Conservation (phyloP, 1,139 yeast genomes). For the Zygotorulaspora mrakii region DNA sequence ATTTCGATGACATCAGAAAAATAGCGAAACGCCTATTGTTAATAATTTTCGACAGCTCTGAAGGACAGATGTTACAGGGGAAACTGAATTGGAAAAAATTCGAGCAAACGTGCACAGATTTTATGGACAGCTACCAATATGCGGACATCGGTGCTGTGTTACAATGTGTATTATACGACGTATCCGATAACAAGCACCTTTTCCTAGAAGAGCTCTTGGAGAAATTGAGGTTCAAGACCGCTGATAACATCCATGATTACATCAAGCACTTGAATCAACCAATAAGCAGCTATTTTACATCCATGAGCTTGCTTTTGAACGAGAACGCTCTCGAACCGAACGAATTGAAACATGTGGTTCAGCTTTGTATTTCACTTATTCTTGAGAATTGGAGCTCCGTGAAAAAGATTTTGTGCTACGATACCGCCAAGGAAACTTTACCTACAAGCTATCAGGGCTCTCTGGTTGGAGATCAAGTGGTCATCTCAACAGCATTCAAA, state of each 20-base stretch:
- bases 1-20: conserved; percentile 71
- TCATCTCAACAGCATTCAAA: conserved; percentile 75
- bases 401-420: conserved; percentile 56
- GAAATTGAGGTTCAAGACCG: conserved; percentile 36
- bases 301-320: conserved; percentile 50
- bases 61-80: conserved; percentile 1
- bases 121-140: conserved; percentile 62
- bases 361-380: conserved; percentile 28
- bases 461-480: conserved; percentile 54
- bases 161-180: conserved; percentile 46
- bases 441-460: conserved; percentile 42
- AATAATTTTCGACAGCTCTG: conserved; percentile 37
- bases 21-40: conserved; percentile 47
- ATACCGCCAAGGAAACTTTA: conserved; percentile 61
- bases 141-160: conserved; percentile 82
- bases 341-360: conserved; percentile 18
- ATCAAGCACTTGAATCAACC: conserved; percentile 46
- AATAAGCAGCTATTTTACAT: conserved; percentile 64
- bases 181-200: conserved; percentile 25
- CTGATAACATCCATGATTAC: conserved; percentile 35
- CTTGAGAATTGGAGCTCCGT: conserved; percentile 51
- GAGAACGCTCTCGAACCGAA: conserved; percentile 28
- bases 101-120: conserved; percentile 40
- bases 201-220: conserved; percentile 36
- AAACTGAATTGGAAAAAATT: conserved; percentile 28